Conservation (phyloP, 805 yeast genomes). For the Kazachstania viticola region DNA sequence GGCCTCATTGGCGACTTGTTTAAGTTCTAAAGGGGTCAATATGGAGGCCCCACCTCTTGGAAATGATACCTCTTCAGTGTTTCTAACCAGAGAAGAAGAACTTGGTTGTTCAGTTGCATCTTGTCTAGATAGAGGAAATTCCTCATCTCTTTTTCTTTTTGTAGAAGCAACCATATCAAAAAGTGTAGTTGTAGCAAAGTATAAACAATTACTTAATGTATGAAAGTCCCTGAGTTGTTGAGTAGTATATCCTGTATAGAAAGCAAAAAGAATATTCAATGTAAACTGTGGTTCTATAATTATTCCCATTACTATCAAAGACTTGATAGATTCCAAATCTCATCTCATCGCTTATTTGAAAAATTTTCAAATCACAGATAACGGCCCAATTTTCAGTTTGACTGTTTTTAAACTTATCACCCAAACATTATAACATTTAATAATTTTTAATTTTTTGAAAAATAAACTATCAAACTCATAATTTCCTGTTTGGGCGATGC, state of each 20-base stretch:
- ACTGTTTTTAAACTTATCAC: too few species aligned
- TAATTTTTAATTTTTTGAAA: too few species aligned
- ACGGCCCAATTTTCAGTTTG: too few species aligned
- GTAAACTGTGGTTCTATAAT: neutral
- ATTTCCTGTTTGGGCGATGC: too few species aligned
- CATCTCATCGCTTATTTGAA: too few species aligned
- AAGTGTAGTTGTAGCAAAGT: neutral
- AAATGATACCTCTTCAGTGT: constrained; percentile 38
- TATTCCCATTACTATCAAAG: too few species aligned
- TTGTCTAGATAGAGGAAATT: constrained; percentile 31
- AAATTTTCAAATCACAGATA: too few species aligned
- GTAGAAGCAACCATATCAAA: constrained; percentile 13
- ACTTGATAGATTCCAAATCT: too few species aligned
- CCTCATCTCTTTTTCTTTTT: constrained; percentile 41
- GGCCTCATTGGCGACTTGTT: constrained; percentile 88
- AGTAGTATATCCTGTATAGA: neutral
- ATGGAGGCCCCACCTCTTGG: constrained; percentile 95
- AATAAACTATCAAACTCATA: too few species aligned
- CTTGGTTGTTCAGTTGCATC: constrained; percentile 31
- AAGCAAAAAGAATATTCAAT: neutral
- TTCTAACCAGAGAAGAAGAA: constrained; percentile 27
- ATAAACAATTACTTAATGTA: too few species aligned
- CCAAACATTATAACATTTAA: too few species aligned
- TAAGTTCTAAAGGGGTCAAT: constrained; percentile 79
- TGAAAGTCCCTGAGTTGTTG: neutral